phyloP scores from a whole-genome alignment of 495 filamentous ascomycete species.

The Mycothermus thermophilus region DNA sequence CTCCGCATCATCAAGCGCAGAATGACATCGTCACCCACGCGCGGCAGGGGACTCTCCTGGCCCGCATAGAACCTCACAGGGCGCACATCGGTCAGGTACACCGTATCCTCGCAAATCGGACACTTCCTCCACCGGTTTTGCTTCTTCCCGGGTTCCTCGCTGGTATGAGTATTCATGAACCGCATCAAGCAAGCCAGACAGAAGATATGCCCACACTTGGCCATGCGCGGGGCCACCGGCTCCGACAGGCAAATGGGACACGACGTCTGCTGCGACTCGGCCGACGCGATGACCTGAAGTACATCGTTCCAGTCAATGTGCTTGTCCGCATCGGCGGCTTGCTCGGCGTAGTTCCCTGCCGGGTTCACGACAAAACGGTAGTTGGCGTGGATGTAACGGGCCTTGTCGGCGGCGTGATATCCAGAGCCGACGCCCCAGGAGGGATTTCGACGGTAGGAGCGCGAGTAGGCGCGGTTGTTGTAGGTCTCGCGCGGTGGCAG shows the following conservation, averaged over 20 bases:
- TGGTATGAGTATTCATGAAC: slow-evolving; percentile 82
- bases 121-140: slow-evolving; percentile 73
- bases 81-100: slow-evolving; percentile 77
- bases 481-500: slow-evolving; percentile 51
- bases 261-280: slow-evolving; percentile 70
- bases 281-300: slow-evolving; percentile 80
- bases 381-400: slow-evolving; percentile 90
- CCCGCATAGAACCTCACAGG: slow-evolving; percentile 86
- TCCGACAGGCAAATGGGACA: slow-evolving; percentile 90
- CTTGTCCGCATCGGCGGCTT: slow-evolving; percentile 76
- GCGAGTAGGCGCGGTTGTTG: slow-evolving; percentile 38
- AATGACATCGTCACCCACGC: slow-evolving; percentile 79
- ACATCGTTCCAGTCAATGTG: slow-evolving; percentile 85
- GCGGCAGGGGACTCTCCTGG: slow-evolving; percentile 65
- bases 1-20: slow-evolving; percentile 69
- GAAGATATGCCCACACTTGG: slow-evolving; percentile 94
- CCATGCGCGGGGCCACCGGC: slow-evolving; percentile 91
- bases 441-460: slow-evolving; percentile 45
- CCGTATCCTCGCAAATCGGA: slow-evolving; percentile 84
- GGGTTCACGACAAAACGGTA: slow-evolving; percentile 94
- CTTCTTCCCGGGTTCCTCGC: slow-evolving; percentile 50
- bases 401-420: slow-evolving; percentile 83
- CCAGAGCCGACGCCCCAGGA: slow-evolving; percentile 84
- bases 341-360: slow-evolving; percentile 58
- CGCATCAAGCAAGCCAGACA: slow-evolving; percentile 87